A percentile compares a stretch with the other conserved stretches of the same genome.
phyloP scores from a whole-genome alignment of 371 early-diverging fungal genomes.

The Actinomortierella wolfii region DNA sequence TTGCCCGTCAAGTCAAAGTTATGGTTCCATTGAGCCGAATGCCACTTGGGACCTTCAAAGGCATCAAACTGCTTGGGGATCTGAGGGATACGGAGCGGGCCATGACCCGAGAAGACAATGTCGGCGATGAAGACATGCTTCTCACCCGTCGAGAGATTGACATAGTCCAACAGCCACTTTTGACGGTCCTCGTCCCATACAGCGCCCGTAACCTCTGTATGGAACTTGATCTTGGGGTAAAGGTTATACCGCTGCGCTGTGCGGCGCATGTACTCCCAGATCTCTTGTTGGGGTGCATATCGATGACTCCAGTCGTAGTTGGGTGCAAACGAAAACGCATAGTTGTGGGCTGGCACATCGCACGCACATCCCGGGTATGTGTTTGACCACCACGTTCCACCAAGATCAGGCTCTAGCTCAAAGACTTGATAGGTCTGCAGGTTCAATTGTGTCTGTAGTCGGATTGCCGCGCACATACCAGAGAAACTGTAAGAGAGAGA shows the following conservation, averaged over 20 bases:
- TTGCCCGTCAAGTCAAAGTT: conserved; percentile 53
- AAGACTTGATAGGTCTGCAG: conserved; percentile 52
- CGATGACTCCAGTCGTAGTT: conserved; percentile 55
- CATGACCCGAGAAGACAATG: conserved; percentile 48
- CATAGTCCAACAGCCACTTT: conserved; percentile 53
- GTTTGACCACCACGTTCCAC: conserved; percentile 69
- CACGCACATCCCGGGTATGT: conserved; percentile 67
- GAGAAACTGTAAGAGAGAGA: conserved; percentile 49
- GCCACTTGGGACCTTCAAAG: conserved; percentile 53
- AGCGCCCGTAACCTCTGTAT: conserved; percentile 49
- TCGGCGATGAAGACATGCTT: conserved; percentile 19
- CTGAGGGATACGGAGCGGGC: conserved; percentile 56
- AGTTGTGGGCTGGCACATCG: conserved; percentile 63
- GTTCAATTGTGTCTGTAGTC: conserved; percentile 54
- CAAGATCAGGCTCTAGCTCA: conserved; percentile 58
- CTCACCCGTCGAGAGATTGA: conserved; percentile 20
- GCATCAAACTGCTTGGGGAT: conserved; percentile 54
- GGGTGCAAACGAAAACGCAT: conserved; percentile 37
- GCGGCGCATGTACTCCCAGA: conserved; percentile 53
- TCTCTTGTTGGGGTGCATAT: conserved; percentile 53
- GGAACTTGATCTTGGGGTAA: conserved; percentile 50
- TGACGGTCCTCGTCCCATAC: conserved; percentile 52
- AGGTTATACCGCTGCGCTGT: conserved; percentile 57
- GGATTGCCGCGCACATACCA: conserved; percentile 64
- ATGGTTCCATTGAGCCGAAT: conserved; percentile 57